Evolutionary conservation across 495 filamentous ascomycete species (phyloP).

Genomic region (Cryomyces minteri): DNA sequence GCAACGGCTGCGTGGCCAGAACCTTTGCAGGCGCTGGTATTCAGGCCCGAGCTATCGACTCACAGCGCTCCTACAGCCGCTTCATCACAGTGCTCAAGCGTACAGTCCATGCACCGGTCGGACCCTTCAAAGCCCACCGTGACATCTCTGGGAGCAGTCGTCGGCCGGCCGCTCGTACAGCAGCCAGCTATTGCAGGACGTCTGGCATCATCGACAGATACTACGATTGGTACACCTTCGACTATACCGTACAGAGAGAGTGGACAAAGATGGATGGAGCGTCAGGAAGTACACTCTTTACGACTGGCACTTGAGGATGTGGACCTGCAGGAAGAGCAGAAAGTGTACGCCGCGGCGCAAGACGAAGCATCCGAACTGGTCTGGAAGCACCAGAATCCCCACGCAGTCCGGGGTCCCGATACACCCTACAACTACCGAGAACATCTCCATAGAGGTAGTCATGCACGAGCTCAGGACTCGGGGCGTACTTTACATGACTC

Average conservation of each 20-base stretch:
- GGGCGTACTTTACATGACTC: conserved; percentile 28
- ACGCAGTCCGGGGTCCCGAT: conserved; percentile 32
- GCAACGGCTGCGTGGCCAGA: background rate
- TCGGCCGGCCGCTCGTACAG: too few relatives aligned
- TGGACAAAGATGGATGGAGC: conserved; percentile 68
- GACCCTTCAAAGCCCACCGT: too few relatives aligned
- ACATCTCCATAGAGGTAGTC: conserved; percentile 40
- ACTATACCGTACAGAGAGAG: conserved; percentile 58
- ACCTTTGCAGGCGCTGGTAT: too few relatives aligned
- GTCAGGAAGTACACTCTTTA: conserved; percentile 61
- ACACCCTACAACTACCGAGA: conserved; percentile 43
- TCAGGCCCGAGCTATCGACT: too few relatives aligned
- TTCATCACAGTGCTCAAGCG: background rate
- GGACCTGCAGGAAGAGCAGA: conserved; percentile 50
- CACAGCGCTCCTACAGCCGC: too few relatives aligned
- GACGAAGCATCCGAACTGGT: conserved; percentile 79
- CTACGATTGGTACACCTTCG: conserved; percentile 21
- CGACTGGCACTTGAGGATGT: conserved; percentile 67
- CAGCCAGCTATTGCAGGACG: background rate
- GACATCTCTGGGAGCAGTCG: too few relatives aligned
- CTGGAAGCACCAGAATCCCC: conserved; percentile 61
- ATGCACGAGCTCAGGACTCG: conserved; percentile 41
- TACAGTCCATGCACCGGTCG: conserved; percentile 1
- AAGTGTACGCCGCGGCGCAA: conserved; percentile 56
- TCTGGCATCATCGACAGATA: background rate